Conservation (phyloP, 352 stramenopile genomes). For the Globisporangium paroecandrum region DNA sequence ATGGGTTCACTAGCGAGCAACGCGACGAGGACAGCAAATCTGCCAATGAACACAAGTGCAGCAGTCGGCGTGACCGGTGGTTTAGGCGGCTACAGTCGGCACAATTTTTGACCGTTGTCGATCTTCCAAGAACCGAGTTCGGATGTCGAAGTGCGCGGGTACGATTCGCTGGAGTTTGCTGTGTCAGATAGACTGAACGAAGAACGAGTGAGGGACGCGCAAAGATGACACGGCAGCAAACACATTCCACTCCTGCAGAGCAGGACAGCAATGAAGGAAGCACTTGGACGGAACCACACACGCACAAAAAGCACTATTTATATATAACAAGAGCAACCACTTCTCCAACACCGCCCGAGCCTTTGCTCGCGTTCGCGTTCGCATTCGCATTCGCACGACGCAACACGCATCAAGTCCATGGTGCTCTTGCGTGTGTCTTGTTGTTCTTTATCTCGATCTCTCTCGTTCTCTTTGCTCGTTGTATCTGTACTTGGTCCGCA, state of each 20-base stretch:
- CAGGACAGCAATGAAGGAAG: slow-evolving; percentile 5
- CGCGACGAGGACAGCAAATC: slow-evolving; percentile 18
- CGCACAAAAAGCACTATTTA: slow-evolving; percentile 48
- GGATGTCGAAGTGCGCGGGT: background rate
- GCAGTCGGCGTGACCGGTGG: slow-evolving; percentile 46
- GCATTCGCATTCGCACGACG: background rate
- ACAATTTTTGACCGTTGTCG: slow-evolving; percentile 59
- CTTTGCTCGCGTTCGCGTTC: background rate
- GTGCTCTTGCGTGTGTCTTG: background rate
- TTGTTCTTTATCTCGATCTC: slow-evolving; percentile 1
- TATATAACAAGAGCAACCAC: slow-evolving; percentile 27
- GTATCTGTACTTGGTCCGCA: background rate
- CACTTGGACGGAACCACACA: slow-evolving; percentile 4
- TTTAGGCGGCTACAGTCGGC: slow-evolving; percentile 63
- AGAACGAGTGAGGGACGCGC: background rate
- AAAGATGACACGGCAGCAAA: background rate
- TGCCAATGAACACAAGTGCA: slow-evolving; percentile 39
- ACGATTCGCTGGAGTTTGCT: slow-evolving; percentile 2
- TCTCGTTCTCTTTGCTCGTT: background rate
- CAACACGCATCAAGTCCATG: too few species aligned
- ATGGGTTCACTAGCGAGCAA: slow-evolving; percentile 13
- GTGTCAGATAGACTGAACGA: background rate
- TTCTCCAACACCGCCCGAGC: background rate
- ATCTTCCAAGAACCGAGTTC: slow-evolving; percentile 1
- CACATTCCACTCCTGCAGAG: background rate